phyloP scores from a whole-genome alignment of 495 filamentous ascomycete genomes.

The Podospora pseudoanserina region DNA sequence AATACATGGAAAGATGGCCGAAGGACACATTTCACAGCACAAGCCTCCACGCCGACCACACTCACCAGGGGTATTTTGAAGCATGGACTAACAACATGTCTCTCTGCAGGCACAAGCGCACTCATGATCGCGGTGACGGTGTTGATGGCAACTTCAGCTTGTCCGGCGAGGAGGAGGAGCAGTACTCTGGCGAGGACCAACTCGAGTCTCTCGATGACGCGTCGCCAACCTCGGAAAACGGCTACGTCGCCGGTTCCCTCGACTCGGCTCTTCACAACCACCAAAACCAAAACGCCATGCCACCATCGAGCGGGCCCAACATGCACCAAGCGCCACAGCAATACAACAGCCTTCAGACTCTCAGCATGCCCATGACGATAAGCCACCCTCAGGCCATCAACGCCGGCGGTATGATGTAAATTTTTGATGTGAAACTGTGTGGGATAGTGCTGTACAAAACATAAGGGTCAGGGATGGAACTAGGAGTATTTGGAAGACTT shows the following conservation, averaged over 20 bases:
- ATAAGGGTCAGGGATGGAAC: background rate
- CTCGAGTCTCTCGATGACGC: constrained; percentile 73
- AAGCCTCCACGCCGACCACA: constrained; percentile 28
- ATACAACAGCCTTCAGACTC: constrained; percentile 51
- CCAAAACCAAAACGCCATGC: constrained; percentile 31
- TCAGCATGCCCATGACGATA: constrained; percentile 58
- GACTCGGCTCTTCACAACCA: constrained; percentile 38
- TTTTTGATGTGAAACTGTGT: background rate
- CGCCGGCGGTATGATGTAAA: constrained; percentile 40
- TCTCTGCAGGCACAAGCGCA: constrained; percentile 77
- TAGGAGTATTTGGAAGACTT: constrained; percentile 1
- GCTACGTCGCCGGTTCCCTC: constrained; percentile 46
- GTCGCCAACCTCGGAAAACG: constrained; percentile 60
- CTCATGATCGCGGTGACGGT: constrained; percentile 76
- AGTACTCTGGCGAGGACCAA: constrained; percentile 63
- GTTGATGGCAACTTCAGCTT: constrained; percentile 63
- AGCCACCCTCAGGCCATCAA: constrained; percentile 47
- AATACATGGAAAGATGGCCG: constrained; percentile 22
- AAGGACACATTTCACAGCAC: constrained; percentile 31
- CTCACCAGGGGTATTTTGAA: constrained; percentile 14
- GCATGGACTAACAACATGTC: constrained; percentile 33
- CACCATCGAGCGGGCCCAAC: constrained; percentile 37
- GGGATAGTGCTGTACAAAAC: constrained; percentile 20
- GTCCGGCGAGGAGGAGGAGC: constrained; percentile 74
- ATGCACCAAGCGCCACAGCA: constrained; percentile 37